A percentile compares a stretch with the other conserved stretches of the same genome.
phyloP scores from a whole-genome alignment of 2,329 filamentous ascomycete species.

The Pyrenophora seminiperda region DNA sequence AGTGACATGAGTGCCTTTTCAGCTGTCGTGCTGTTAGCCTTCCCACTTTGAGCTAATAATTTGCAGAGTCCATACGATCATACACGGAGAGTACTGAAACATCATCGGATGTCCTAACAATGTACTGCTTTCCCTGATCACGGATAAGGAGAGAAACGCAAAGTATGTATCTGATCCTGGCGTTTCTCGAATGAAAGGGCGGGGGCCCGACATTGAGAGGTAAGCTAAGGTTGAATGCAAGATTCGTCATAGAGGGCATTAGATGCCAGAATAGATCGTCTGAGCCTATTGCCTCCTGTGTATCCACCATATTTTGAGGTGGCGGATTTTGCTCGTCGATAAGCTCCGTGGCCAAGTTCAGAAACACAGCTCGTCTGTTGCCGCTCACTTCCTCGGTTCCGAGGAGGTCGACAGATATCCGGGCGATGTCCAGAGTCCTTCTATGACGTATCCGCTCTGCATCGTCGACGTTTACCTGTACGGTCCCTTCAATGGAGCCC shows the following conservation, averaged over 20 bases:
- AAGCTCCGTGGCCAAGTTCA: slow-evolving; percentile 58
- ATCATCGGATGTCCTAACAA: slow-evolving; percentile 57
- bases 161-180: slow-evolving; percentile 58
- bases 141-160: slow-evolving; percentile 55
- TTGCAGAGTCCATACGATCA: slow-evolving; percentile 51
- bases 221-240: slow-evolving; percentile 60
- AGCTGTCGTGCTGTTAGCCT: slow-evolving; percentile 39
- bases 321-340: slow-evolving; percentile 58
- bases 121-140: slow-evolving; percentile 55
- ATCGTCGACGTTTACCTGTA: slow-evolving; percentile 56
- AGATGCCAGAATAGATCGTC: slow-evolving; percentile 56
- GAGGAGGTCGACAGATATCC: slow-evolving; percentile 58
- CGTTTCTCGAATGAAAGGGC: slow-evolving; percentile 59
- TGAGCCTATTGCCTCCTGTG: slow-evolving; percentile 45
- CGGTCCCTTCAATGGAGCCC: slow-evolving; percentile 58
- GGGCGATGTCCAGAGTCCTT: slow-evolving; percentile 54
- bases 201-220: slow-evolving; percentile 61
- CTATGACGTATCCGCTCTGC: slow-evolving; percentile 52
- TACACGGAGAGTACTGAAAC: slow-evolving; percentile 59
- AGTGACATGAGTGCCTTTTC: slow-evolving; percentile 61
- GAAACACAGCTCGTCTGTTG: slow-evolving; percentile 55
- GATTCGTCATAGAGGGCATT: slow-evolving; percentile 52
- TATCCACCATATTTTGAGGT: slow-evolving; percentile 57
- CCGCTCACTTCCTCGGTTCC: slow-evolving; percentile 58
- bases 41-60: background rate